These are phyloP conservation scores for Talaromyces liani DNA, from an alignment of 495 filamentous ascomycete species.

Conservation along the genomic window DNA sequence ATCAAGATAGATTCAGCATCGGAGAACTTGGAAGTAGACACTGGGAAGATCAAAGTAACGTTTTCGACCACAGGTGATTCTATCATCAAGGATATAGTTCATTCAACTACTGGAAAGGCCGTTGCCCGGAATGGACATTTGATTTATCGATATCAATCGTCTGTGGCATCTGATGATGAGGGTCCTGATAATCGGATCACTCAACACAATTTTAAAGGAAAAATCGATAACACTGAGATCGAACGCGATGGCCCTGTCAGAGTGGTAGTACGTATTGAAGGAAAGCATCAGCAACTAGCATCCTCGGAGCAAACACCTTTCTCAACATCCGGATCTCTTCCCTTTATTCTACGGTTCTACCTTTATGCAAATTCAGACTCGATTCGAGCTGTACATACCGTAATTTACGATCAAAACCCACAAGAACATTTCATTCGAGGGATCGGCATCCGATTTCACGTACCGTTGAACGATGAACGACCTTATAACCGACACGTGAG, in stretches of 20 bases:
- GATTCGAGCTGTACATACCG: constrained; percentile 28
- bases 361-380: constrained; percentile 33
- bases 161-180: constrained; percentile 20
- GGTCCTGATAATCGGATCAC: background rate
- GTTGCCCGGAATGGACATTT: constrained; percentile 34
- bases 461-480: constrained; percentile 28
- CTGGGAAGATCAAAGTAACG: constrained; percentile 27
- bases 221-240: background rate
- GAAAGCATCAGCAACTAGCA: constrained; percentile 8
- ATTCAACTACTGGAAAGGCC: constrained; percentile 23
- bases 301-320: background rate
- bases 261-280: constrained; percentile 28
- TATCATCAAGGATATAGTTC: constrained; percentile 24
- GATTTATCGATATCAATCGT: constrained; percentile 29
- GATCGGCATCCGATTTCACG: constrained; percentile 30
- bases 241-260: constrained; percentile 16
- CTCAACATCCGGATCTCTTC: constrained; percentile 20
- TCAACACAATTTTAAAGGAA: background rate
- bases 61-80: constrained; percentile 28
- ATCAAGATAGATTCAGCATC: background rate
- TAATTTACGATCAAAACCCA: constrained; percentile 28
- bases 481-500: constrained; percentile 34
- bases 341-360: constrained; percentile 36
- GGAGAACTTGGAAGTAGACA: constrained; percentile 15
- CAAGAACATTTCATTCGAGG: constrained; percentile 28